phyloP scores from a whole-genome alignment of 805 yeast genomes.

The Debaryomyces hansenii region DNA sequence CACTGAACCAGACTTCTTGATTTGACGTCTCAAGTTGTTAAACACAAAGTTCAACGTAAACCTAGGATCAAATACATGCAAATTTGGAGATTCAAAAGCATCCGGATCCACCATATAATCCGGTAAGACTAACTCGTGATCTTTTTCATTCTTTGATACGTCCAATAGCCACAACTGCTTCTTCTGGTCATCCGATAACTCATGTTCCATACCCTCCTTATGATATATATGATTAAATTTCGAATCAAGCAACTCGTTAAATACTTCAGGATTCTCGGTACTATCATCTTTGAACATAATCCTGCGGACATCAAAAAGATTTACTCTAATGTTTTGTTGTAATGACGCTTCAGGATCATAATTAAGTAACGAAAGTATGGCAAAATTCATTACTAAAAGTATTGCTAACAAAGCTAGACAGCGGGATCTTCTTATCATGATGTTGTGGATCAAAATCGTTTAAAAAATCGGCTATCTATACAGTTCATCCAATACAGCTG shows the following conservation, averaged over 20 bases:
- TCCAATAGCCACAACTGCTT: conserved; percentile 10
- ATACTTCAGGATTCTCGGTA: background rate
- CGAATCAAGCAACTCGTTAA: conserved; percentile 3
- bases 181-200: conserved; percentile 2
- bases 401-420: conserved; percentile 13
- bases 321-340: background rate
- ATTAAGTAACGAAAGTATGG: conserved; percentile 10
- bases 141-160: conserved; percentile 2
- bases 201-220: conserved; percentile 3
- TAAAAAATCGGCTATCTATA: too few relatives aligned
- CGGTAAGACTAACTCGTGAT: conserved; percentile 12
- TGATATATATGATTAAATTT: conserved; percentile 5
- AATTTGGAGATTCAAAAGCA: conserved; percentile 5
- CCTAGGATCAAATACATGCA: conserved; percentile 28
- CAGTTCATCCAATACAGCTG: too few relatives aligned
- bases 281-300: background rate
- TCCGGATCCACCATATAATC: conserved; percentile 8
- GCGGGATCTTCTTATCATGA: conserved; percentile 13
- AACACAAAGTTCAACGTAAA: conserved; percentile 23
- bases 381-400: conserved; percentile 14
- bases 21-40: conserved; percentile 13
- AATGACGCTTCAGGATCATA: conserved; percentile 7
- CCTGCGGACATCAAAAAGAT: background rate
- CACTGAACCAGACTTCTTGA: conserved; percentile 1
- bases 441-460: too few relatives aligned